phyloP scores from a whole-genome alignment of 768 basidiomycete genomes.

The Boletus coccyginus region DNA sequence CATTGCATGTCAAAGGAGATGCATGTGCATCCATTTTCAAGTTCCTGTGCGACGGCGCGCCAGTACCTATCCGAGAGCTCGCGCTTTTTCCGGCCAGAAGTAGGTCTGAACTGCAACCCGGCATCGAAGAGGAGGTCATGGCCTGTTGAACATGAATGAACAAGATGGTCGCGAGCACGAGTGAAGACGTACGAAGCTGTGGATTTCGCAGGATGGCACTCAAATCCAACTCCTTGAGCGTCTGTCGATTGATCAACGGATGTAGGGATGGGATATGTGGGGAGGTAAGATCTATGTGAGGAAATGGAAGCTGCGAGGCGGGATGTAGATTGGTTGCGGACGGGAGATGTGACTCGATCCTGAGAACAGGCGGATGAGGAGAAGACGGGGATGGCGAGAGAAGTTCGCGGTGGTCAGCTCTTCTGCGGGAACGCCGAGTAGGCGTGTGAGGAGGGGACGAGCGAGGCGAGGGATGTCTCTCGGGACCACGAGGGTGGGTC shows the following conservation, averaged over 20 bases:
- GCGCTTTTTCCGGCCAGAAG: constrained; percentile 68
- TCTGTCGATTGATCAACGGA: constrained; percentile 80
- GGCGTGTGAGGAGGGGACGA: constrained; percentile 23
- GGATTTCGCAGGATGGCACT: constrained; percentile 85
- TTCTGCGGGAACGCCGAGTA: constrained; percentile 31
- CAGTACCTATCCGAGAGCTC: constrained; percentile 81
- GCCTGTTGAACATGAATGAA: constrained; percentile 41
- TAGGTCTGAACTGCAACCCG: constrained; percentile 77
- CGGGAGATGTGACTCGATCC: constrained; percentile 26
- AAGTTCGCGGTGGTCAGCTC: constrained; percentile 29
- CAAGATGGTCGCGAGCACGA: not conserved
- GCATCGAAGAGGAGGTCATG: constrained; percentile 91
- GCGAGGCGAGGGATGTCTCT: constrained; percentile 15
- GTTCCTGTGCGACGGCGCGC: constrained; percentile 74
- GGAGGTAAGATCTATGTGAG: constrained; percentile 40
- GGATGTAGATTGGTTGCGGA: constrained; percentile 25
- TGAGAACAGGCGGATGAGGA: constrained; percentile 15
- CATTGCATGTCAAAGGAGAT: constrained; percentile 66
- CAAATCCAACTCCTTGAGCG: constrained; percentile 82
- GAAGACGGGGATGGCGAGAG: constrained; percentile 28
- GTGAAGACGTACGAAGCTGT: constrained; percentile 71
- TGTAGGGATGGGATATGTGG: constrained; percentile 64
- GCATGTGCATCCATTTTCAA: constrained; percentile 81
- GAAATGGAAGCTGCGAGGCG: constrained; percentile 29
- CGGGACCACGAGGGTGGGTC: constrained; percentile 7